Base-by-base conservation (phyloP, 768 basidiomycete species). In the Rhodocollybia butyracea region DNA sequence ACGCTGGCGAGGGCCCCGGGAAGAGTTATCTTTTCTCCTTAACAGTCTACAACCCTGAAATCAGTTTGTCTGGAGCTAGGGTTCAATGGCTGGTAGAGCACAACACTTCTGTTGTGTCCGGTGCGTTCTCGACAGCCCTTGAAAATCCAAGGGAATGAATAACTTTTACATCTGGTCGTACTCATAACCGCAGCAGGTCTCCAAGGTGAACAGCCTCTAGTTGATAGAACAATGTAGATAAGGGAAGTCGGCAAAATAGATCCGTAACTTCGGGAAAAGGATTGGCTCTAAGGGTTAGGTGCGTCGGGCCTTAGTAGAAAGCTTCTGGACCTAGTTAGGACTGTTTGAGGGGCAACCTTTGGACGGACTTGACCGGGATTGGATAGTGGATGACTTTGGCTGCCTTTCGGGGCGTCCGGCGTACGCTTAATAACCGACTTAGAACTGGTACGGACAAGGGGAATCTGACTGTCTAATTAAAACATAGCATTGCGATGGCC, bases 381-480 rank as follows among this genome's bases (percentile, higher is more conserved):
- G 58, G 70, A 58, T 57, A 41, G 68, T 71, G 72, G 71, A 77
- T 64, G 74, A 59, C 69, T 77, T 77, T 76, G 76, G 78, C 79
- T 79, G 79, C 77, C 68, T 70, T 74, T 70, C 60, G 65, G 76
- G 78, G 78, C 77, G 75, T 84, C 81, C 70, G 79, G 80, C 67
- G 77, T 67, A 77, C 75, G 73, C 64, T 84, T 82, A 84, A 84
- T 81, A 79, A 83, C 74, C 74, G 63, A 84, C 78, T 84, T 80
- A 83, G 83, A 85, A 84, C 82, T 84, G 83, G 84, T 81, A 80
- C 80, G 82, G 84, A 85, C 83, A 81, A 81, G 83, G 84, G 83
- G 83, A 85, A 85, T 85, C 83, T 82, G 84, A 85, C 83, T 85
- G 84, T 85, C 82, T 85, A 85, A 86, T 84, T 85, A 84, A 84